Conservation (phyloP, 2,329 filamentous ascomycete species). For the Pyrenophora teres region DNA sequence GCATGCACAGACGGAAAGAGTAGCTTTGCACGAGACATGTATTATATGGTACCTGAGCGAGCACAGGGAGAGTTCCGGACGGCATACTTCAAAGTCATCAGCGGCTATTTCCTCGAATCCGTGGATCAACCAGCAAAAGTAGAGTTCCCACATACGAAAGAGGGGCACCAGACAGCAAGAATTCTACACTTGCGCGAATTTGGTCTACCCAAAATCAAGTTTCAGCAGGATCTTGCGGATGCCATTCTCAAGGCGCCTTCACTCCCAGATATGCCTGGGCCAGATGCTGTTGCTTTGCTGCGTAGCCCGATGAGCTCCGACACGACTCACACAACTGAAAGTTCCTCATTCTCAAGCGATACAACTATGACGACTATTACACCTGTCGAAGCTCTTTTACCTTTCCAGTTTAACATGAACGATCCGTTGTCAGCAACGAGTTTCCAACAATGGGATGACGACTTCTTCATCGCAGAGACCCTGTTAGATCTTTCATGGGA, state of each 20-base stretch:
- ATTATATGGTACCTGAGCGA: conserved; percentile 32
- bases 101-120: conserved; percentile 29
- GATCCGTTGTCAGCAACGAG: not conserved
- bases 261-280: not conserved
- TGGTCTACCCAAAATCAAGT: conserved; percentile 27
- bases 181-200: conserved; percentile 26
- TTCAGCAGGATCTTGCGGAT: conserved; percentile 36
- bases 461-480: conserved; percentile 20
- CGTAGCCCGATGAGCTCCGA: not conserved
- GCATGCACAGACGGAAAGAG: conserved; percentile 23
- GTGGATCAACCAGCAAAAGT: conserved; percentile 17
- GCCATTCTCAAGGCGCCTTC: conserved; percentile 10
- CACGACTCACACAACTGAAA: not conserved
- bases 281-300: not conserved
- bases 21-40: conserved; percentile 26
- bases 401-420: conserved; percentile 26
- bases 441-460: conserved; percentile 2
- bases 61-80: conserved; percentile 26
- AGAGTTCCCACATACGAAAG: conserved; percentile 19
- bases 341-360: not conserved
- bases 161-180: conserved; percentile 32
- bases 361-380: not conserved
- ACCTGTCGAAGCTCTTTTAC: not conserved
- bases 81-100: conserved; percentile 35
- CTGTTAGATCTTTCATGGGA: too few species aligned